phyloP scores from a whole-genome alignment of 148 eudicot genomes.

The Spergularia bocconei region DNA sequence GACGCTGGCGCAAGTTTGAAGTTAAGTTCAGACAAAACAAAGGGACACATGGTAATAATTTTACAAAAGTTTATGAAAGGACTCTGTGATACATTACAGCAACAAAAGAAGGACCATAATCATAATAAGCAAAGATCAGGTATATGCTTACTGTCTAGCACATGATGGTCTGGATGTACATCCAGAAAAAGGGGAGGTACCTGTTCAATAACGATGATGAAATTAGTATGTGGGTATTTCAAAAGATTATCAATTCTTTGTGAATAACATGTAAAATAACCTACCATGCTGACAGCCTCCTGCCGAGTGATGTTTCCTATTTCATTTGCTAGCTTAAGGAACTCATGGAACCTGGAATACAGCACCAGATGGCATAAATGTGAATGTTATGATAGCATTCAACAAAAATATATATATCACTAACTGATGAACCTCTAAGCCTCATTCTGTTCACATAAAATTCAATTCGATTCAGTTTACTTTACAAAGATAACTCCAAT shows the following conservation, averaged over 20 bases:
- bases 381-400: background rate
- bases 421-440: background rate
- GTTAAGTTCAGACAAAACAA: background rate
- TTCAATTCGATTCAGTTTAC: too few relatives aligned
- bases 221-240: conserved; percentile 3
- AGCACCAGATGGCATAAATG: background rate
- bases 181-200: conserved; percentile 94
- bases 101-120: background rate
- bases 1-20: background rate
- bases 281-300: conserved; percentile 99
- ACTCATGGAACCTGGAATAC: conserved; percentile 86
- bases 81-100: background rate
- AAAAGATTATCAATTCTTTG: background rate
- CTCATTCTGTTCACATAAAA: background rate
- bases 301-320: conserved; percentile 97
- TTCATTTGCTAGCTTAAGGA: conserved; percentile 91
- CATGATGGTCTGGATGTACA: conserved; percentile 85
- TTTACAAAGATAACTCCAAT: too few relatives aligned
- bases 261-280: conserved; percentile 27
- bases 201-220: conserved; percentile 34
- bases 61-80: background rate
- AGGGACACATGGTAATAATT: background rate
- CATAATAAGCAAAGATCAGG: conserved; percentile 5
- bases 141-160: conserved; percentile 84
- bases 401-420: background rate